Evolutionary conservation across 108 stramenopile genomes (phyloP).

Genomic region (Pseudonitzschia multistriata): DNA sequence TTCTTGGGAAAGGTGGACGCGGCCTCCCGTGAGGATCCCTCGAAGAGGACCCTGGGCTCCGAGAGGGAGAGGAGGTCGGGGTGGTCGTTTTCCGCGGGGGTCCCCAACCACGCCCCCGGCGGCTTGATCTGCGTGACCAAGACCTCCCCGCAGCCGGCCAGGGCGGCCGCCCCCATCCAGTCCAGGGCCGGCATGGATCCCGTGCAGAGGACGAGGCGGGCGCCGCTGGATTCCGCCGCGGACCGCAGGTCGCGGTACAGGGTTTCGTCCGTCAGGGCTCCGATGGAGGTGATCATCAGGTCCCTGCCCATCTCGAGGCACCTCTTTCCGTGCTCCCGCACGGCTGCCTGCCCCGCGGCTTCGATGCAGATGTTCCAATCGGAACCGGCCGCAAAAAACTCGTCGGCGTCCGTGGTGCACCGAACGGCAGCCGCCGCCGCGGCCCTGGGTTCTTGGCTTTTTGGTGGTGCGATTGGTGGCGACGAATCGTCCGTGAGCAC

Average conservation of each 20-base stretch:
- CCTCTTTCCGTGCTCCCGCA: neutral
- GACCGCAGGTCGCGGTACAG: neutral
- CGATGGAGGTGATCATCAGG: conserved; percentile 4
- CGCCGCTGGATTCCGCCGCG: neutral
- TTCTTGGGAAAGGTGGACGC: neutral
- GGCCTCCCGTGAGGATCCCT: neutral
- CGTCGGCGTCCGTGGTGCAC: neutral
- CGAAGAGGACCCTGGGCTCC: neutral
- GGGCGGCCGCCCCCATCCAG: conserved; percentile 2
- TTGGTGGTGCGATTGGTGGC: too few relatives aligned
- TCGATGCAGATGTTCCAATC: neutral
- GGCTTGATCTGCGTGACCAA: conserved; percentile 1
- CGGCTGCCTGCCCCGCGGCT: neutral
- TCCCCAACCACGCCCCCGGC: neutral
- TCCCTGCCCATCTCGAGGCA: neutral
- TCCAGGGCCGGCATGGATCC: conserved; percentile 4
- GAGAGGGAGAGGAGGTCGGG: neutral
- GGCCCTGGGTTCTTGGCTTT: too few relatives aligned
- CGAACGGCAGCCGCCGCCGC: too few relatives aligned
- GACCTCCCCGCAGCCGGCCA: neutral
- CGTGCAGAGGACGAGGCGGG: neutral
- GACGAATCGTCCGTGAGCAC: neutral
- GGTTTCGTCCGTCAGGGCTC: neutral
- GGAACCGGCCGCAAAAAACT: neutral
- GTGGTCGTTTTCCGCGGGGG: neutral